Evolutionary conservation across 257 asterid genomes (phyloP), one percentile per base, ranked within the genome.

Genomic region (Anisodus tanguticus): DNA sequence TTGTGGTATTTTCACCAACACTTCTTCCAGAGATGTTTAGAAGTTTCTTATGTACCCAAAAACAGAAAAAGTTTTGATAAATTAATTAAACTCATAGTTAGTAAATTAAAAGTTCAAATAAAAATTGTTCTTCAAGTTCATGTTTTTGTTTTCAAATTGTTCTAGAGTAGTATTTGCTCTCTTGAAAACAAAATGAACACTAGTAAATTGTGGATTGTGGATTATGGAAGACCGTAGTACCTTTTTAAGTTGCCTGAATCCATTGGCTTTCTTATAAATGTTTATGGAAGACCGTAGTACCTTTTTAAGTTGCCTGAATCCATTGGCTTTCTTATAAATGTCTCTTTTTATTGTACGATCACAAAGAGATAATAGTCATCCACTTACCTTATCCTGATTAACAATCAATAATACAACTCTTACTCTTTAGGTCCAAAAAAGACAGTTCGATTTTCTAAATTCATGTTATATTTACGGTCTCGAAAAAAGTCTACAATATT

Each of bases 161-260:
- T 45, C 59, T 54, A 3, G 59, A 54, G 10, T 54, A 12, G 59
- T 54, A 13, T 12, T 54, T 13, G 6, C 15, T 54, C 59, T 51
- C 15, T 9, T 51, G 17, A 54, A 12, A 54, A 54, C 35, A 31
- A 31, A 31, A 31, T 31, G 35, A 1, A 17, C 47, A 47, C 17
- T 17, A 71, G 58, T 49, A 12, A 45, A 39, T 19, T 47, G 43
- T 72, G 60, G 43, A 39, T 19, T 47, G 43, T 72, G 60, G 43
- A 47, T 72, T 10, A 47, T 72, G 80, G 8, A 39, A 47, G 3
- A 72, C 59, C 19, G 13, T 6, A 47, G 11, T 72, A 47, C 45
- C 19, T 74, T 74, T 74, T 74, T 10, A 45, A 17, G 79, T 72
- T 47, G 80, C 80, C 11, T 72, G 35, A 31, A 31, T 31, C 35